Evolutionary conservation across 768 basidiomycete genomes (phyloP).

Genomic region (Phaffia australis): DNA sequence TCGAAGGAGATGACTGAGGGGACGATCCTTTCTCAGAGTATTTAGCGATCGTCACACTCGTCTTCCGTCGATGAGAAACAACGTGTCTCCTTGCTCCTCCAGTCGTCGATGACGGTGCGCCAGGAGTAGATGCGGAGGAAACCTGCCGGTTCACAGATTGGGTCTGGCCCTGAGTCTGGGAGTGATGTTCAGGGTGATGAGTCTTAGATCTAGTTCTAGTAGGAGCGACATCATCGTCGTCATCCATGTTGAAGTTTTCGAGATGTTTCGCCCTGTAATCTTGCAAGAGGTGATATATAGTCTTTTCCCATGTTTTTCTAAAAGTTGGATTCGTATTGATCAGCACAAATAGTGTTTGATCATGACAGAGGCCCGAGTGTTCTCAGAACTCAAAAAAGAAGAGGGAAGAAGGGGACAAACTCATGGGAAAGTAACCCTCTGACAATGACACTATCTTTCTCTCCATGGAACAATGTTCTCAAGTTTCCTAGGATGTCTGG

Average conservation of each 20-base stretch:
- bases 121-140: conserved; percentile 11
- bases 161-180: background rate
- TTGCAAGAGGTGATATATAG: conserved; percentile 80
- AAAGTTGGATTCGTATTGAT: conserved; percentile 35
- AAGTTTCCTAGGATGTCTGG: conserved; percentile 81
- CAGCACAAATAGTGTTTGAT: background rate
- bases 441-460: conserved; percentile 57
- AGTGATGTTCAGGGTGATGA: conserved; percentile 27
- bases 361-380: background rate
- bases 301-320: conserved; percentile 86
- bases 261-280: conserved; percentile 66
- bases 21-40: conserved; percentile 17
- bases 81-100: conserved; percentile 10
- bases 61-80: conserved; percentile 24
- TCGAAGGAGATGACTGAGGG: conserved; percentile 9
- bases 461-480: conserved; percentile 79
- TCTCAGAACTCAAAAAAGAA: background rate
- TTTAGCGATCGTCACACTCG: conserved; percentile 22
- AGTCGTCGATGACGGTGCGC: conserved; percentile 11
- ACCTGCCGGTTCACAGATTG: conserved; percentile 6
- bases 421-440: conserved; percentile 49
- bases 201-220: background rate
- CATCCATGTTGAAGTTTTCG: conserved; percentile 53
- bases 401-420: conserved; percentile 33
- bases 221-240: conserved; percentile 46